Evolutionary conservation across 192 early-diverging fungal species (phyloP), one percentile per base, ranked within the genome.

Genomic region (Spizellomyces punctatus): DNA sequence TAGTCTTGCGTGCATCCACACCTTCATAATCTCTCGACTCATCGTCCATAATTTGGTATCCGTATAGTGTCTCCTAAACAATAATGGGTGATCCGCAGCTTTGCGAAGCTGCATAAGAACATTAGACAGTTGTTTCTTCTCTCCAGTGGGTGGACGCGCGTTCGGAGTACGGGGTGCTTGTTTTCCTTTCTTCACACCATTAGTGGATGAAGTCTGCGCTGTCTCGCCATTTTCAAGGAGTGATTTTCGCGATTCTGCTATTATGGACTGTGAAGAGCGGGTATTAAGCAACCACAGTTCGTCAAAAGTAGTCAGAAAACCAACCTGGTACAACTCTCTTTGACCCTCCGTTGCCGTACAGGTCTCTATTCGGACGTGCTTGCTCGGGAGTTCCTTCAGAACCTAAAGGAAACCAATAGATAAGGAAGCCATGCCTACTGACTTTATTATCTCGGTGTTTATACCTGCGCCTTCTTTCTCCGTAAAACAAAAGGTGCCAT

Each of bases 401-500:
- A 82, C 72, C 62, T 74, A 48, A 74, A 10, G 69, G 44, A 4
- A 42, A 66, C 46, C 14, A 63, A 0, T 63, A 14, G 16, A 14
- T 66, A 36, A 66, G 62, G 14, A 42, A 12, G 10, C 62, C 46
- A 66, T 69, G 41, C 45, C 22, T 79, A 74, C 69, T 92, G 92
- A 0, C 64, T 19, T 19, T 0, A 57, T 59, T 1, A 81, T 83
- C 60, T 90, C 14, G 19, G 59, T 61, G 16, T 2, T 79, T 43
- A 79, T 61, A 79, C 79, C 55, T 84, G 52, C 27, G 76, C 80
- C 64, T 97, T 97, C 67, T 89, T 87, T 17, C 95, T 78, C 8
- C 94, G 84, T 43, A 97, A 78, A 1, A 97, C 92, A 81, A 97
- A 97, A 1, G 95, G 95, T 0, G 88, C 83, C 88, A 97, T 86